Base-by-base conservation (phyloP, 2,329 filamentous ascomycete genomes). In the Verticillium tricorpus region DNA sequence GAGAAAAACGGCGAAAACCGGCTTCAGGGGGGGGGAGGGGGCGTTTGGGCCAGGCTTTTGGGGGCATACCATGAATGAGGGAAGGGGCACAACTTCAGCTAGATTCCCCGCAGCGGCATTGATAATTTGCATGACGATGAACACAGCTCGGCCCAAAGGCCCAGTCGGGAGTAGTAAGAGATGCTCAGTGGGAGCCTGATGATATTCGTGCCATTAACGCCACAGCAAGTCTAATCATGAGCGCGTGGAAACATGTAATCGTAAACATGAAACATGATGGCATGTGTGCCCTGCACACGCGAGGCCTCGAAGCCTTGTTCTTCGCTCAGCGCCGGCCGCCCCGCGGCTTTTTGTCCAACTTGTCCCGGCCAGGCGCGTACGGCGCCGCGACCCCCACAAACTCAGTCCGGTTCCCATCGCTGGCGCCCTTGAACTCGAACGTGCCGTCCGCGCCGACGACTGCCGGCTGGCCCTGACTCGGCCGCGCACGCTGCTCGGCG, bases 401-500 rank as follows among this genome's bases (percentile, higher is more conserved):
- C n/a, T 59, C 58, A 11, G 19, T 12, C 61, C 71, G 73, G 64
- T 80, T 77, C 64, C 80, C 78, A 63, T 72, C 76, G 9, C 78
- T 73, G 45, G 75, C 80, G 22, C 75, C 78, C 54, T 75, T 78
- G 67, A 86, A 82, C 63, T 83, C 78, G 67, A 82, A 86, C 22
- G 75, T 72, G 22, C 76, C 76, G 8, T 76, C 61, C 5, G 73
- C 74, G 19, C 73, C 22, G 28, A 78, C 66, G 31, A 78, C 66
- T 19, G 81, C 82, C 0, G 86, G 86, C 15, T 72, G 73, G 1
- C 86, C 86, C 50, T 82, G 80, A 9, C 76, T 77, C 1, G 92
- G 93, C 60, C 85, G 83, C 57, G 79, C 77, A 59, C 88, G 77
- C 76, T 97, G 93, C 70, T 96, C 91, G 58, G 87, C 84, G 73